Base-by-base conservation (phyloP, 225 moss, liverwort and hornwort species). In the Lunularia cruciata region DNA sequence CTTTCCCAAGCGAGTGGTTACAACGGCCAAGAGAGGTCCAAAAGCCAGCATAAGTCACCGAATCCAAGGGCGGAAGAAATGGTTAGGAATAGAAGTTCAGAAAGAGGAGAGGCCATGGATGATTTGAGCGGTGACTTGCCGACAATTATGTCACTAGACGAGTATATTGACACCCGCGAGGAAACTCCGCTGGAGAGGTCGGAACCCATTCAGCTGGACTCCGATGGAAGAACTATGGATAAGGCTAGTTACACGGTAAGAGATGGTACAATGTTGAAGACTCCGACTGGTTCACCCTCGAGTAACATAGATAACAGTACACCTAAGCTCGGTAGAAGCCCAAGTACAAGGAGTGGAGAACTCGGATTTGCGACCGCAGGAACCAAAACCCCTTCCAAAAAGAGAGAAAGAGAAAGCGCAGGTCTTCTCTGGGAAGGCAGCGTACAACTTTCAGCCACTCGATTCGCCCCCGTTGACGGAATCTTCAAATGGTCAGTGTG, bases 81-180 rank as follows among this genome's bases (percentile, higher is more conserved):
- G 11, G 45, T 46, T 18, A 34, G 11, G 16, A 39, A 65, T 33
- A 49, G 53, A 25, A 69, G 35, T 38, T 20, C 31, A 11, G 74
- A 81, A 12, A 26, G n/a, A 47, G 32, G 46, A 63, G 63, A 34
- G 25, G 38, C 67, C 52, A 57, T 77, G 39, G 51, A 64, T 69
- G 86, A 71, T 75, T 8, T 63, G 25, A 80, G 72, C 39, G 73
- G 69, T 12, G 58, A 70, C 34, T 73, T 88, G 63, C 89, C 94
- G 10, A 82, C 84, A 11, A 83, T 89, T 26, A 76, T 85, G 75
- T 87, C 89, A 36, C 82, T 83, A 28, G 89, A 86, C 73, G 91
- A 91, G 60, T 89, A 80, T 62, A 75, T 87, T 69, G 83, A 85
- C 71, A 77, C 81, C 39, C 87, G 84, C 43, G 82, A 75, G 22